Conservation (phyloP, 768 basidiomycete genomes). For the Leccinum variicolor region DNA sequence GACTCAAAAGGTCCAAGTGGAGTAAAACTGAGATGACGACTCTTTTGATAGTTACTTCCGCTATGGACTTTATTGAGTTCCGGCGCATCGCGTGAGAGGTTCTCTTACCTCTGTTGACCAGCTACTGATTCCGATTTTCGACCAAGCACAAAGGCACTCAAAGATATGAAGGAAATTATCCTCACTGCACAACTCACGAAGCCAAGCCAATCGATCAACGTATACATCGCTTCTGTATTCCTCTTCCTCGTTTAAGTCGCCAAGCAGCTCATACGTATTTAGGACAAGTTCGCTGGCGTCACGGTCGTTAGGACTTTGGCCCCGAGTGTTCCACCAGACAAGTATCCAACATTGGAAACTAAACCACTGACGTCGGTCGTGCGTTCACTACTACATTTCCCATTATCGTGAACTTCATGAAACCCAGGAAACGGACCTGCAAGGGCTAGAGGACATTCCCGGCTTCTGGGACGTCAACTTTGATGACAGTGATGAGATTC, state of each 20-base stretch:
- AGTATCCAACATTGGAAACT: slow-evolving; percentile 70
- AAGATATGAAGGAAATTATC: slow-evolving; percentile 54
- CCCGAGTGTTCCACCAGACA: slow-evolving; percentile 48
- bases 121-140: slow-evolving; percentile 4
- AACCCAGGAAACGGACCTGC: slow-evolving; percentile 59
- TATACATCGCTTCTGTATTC: slow-evolving; percentile 60
- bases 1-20: slow-evolving; percentile 43
- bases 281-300: slow-evolving; percentile 79
- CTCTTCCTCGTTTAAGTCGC: slow-evolving; percentile 2
- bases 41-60: slow-evolving; percentile 74
- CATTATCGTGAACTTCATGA: slow-evolving; percentile 3
- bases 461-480: slow-evolving; percentile 60
- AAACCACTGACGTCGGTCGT: slow-evolving; percentile 64
- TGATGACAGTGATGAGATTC: slow-evolving; percentile 26
- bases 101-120: background rate
- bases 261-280: slow-evolving; percentile 10
- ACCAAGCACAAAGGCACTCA: slow-evolving; percentile 65
- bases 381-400: slow-evolving; percentile 10
- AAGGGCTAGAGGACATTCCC: slow-evolving; percentile 63
- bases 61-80: slow-evolving; percentile 72
- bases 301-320: slow-evolving; percentile 50
- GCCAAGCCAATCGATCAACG: slow-evolving; percentile 67
- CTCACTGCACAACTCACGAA: slow-evolving; percentile 60
- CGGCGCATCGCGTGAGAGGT: slow-evolving; percentile 67
- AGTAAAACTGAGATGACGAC: slow-evolving; percentile 58